A percentile compares a stretch with the other conserved stretches of the same genome.
phyloP scores from a whole-genome alignment of 1,284 basidiomycete species.

The Coniferiporia weirii region DNA sequence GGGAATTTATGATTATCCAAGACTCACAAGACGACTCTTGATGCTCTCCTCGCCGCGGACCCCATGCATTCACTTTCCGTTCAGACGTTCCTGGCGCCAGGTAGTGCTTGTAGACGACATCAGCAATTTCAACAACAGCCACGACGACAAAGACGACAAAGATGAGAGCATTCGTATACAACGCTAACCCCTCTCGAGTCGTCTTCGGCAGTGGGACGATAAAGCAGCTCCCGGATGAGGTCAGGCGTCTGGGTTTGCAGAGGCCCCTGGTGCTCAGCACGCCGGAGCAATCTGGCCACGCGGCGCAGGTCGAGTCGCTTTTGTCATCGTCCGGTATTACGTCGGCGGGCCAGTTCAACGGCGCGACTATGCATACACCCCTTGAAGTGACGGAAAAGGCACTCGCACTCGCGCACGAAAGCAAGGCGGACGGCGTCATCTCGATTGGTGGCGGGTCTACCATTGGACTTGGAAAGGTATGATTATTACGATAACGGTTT shows the following conservation, averaged over 20 bases:
- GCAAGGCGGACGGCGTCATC: constrained; percentile 37
- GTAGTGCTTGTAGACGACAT: too few species aligned
- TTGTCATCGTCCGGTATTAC: constrained; percentile 25
- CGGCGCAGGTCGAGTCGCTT: constrained; percentile 26
- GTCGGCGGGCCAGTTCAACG: constrained; percentile 29
- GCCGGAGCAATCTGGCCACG: constrained; percentile 27
- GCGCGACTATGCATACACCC: constrained; percentile 43
- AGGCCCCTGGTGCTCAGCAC: constrained; percentile 33
- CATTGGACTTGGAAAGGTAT: constrained; percentile 35
- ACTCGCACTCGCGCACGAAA: constrained; percentile 26
- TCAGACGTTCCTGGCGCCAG: too few species aligned
- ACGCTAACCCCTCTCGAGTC: constrained; percentile 35
- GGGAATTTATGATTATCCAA: too few species aligned
- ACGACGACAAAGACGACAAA: background rate
- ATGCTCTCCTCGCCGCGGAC: too few species aligned
- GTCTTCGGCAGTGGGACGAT: constrained; percentile 38
- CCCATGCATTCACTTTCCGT: too few species aligned
- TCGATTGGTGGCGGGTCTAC: constrained; percentile 41
- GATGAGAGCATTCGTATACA: constrained; percentile 34
- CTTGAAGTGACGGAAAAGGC: constrained; percentile 36
- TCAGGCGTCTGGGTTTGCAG: constrained; percentile 30
- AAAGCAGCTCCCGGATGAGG: constrained; percentile 32
- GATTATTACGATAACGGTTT: background rate
- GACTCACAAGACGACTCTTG: too few species aligned
- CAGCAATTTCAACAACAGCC: too few species aligned